Base-by-base conservation (phyloP, 1,284 basidiomycete species). In the Wallemia ichthyophaga region DNA sequence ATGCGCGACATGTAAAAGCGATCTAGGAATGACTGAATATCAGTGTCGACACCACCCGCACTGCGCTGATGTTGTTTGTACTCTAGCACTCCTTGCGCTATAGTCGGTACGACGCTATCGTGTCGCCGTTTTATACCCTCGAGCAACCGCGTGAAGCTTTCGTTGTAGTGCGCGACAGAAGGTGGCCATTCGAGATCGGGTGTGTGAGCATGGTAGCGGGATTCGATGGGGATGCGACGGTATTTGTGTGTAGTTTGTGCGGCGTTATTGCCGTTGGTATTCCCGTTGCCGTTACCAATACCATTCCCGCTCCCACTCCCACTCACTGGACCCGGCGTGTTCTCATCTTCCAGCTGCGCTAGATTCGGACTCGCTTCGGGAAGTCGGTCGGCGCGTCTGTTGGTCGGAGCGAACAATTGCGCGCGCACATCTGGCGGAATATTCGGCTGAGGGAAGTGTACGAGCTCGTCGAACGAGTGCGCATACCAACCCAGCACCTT, bases 1-100 rank as follows among this genome's bases (percentile, higher is more conserved):
- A 99, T 99, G 58, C 94, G 82, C 25, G 82, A 86, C 77, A 99
- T 81, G 69, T 98, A 96, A 72, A 98, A 98, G 59, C 94, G 76
- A 71, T 98, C 94, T 64, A 98, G 73, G 83, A 92, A 98, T 25
- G 82, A 79, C 69, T 96, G 91, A 59, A 98, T 84, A 64, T 91
- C 86, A 27, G 83, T 76, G 24, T 87, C 86, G 59, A 88, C 66
- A 73, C 73, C 60, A 68, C 73, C n/a, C 76, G 73, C 64, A 85
- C 83, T 80, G 31, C 59, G 62, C 19, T 63, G 37, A 21, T 48
- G 62, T 62, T 71, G 69, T 68, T 78, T 79, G 74, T 77, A 78
- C 65, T 79, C 78, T 58, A 78, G 68, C 24, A 79, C 74, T 27
- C 78, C 94, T 69, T 95, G 91, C 0, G 72, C 68, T 57, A 57